Base-by-base conservation (phyloP, 768 basidiomycete genomes). In the Kwoniella dejecticola region DNA sequence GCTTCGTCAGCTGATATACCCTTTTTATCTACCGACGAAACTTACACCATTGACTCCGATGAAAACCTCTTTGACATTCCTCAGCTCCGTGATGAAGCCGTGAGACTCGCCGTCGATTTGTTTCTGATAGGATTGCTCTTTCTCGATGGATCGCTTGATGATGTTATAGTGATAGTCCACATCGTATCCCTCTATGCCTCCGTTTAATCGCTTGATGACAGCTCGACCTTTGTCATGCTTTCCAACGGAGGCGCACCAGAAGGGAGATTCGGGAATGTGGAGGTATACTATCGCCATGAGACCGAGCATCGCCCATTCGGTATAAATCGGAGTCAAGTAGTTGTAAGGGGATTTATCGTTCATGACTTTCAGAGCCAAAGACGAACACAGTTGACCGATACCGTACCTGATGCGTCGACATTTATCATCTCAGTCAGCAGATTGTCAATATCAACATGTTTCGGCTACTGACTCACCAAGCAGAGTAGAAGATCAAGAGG, bases 161-260 rank as follows among this genome's bases (percentile, higher is more conserved):
- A 74, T 55, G 13, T 50, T 50, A 56, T 71, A 71, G 29, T 74
- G 70, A 40, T 62, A 70, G n/a, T 71, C 70, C 29, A 70, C 70
- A 47, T 71, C 66, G 58, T 71, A 74, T 0, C 64, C 70, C 27
- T 54, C 47, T 26, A 74, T 66, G 12, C 62, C 62, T 19, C 72
- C 70, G 45, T 74, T 71, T 3, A 71, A 42, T 31, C 57, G 52
- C 8, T 50, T 42, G 27, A 74, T 36, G 24, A 66, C 54, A 10
- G 52, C 52, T 24, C 48, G 19, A 12, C 66, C 72, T 21, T 54
- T 44, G 10, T 74, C 70, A 47, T 71, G 62, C 30, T 52, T 48
- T 12, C 57, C 69, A 19, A 52, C 53, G 7, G 56, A 47, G 4
- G 71, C 71, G 31, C 63, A 68, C 71, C 71, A 73, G 53, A 60